A percentile compares a stretch with the other conserved stretches of the same genome.
phyloP scores from a whole-genome alignment of 306 rosid genomes.

The Vigna reflexopilosa region DNA sequence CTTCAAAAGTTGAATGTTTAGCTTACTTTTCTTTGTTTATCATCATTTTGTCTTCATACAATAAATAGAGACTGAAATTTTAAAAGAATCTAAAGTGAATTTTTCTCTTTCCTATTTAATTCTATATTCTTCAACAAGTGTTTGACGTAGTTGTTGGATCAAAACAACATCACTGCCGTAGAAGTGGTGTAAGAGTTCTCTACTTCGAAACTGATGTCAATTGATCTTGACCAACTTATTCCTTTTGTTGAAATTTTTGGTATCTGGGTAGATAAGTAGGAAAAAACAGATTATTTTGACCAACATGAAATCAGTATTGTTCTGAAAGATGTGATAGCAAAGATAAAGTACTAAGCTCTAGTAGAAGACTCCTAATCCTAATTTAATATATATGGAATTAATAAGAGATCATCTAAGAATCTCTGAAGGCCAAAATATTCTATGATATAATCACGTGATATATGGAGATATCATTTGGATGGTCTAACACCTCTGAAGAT shows the following conservation, averaged over 20 bases:
- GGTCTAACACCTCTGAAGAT: conserved; percentile 31
- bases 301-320: background rate
- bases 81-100: conserved; percentile 16
- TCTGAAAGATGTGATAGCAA: conserved; percentile 6
- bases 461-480: conserved; percentile 16
- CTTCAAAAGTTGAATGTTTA: background rate
- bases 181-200: conserved; percentile 2
- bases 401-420: too few relatives aligned
- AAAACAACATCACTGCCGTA: conserved; percentile 15
- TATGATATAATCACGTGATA: conserved; percentile 29
- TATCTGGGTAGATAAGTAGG: conserved; percentile 11
- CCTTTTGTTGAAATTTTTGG: conserved; percentile 23
- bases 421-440: conserved; percentile 7
- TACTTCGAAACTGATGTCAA: conserved; percentile 22
- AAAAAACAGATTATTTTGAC: background rate
- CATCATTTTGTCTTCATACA: background rate
- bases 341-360: conserved; percentile 9
- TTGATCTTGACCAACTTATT: conserved; percentile 35
- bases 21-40: conserved; percentile 6
- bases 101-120: conserved; percentile 34
- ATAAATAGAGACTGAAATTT: conserved; percentile 33
- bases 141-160: conserved; percentile 1
- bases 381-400: background rate
- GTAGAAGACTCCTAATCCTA: conserved; percentile 11
- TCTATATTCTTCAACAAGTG: conserved; percentile 14